phyloP scores from a whole-genome alignment of 306 rosid genomes.

The Macrotyloma uniflorum region DNA sequence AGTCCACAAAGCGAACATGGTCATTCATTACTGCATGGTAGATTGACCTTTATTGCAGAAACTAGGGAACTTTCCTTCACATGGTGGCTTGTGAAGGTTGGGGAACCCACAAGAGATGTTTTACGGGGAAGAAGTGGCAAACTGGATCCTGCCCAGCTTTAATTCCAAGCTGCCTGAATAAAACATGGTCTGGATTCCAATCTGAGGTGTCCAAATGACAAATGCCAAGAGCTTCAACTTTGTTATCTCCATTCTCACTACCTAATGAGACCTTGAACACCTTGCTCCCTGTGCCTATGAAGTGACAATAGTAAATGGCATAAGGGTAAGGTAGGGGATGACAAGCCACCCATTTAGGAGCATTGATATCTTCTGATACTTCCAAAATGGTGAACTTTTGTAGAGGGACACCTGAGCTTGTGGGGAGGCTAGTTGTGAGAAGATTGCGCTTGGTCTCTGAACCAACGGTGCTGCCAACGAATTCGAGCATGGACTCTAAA shows the following conservation, averaged over 20 bases:
- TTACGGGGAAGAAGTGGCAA: slow-evolving; percentile 61
- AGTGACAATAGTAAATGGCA: slow-evolving; percentile 61
- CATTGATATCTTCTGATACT: slow-evolving; percentile 48
- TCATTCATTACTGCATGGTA: neutral
- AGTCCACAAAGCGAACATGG: neutral
- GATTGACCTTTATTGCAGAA: slow-evolving; percentile 27
- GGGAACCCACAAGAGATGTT: slow-evolving; percentile 67
- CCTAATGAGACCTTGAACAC: slow-evolving; percentile 57
- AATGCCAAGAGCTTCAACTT: slow-evolving; percentile 55
- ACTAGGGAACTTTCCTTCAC: slow-evolving; percentile 24
- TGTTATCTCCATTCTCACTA: slow-evolving; percentile 52
- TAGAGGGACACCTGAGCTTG: slow-evolving; percentile 31
- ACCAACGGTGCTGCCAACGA: slow-evolving; percentile 43
- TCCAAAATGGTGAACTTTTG: slow-evolving; percentile 52
- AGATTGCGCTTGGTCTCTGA: slow-evolving; percentile 26
- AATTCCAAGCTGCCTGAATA: slow-evolving; percentile 48
- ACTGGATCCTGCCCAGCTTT: slow-evolving; percentile 50
- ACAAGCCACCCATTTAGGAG: slow-evolving; percentile 64
- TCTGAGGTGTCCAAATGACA: slow-evolving; percentile 71
- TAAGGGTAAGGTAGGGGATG: slow-evolving; percentile 61
- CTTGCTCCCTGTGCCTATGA: slow-evolving; percentile 46
- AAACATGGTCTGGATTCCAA: slow-evolving; percentile 48
- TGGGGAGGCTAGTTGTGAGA: slow-evolving; percentile 49
- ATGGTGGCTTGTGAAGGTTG: slow-evolving; percentile 38
- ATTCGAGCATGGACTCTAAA: slow-evolving; percentile 55